Evolutionary conservation across 352 stramenopile genomes (phyloP), one percentile per base, ranked within the genome.

Genomic region (Phytopythium cucurbitacearum): DNA sequence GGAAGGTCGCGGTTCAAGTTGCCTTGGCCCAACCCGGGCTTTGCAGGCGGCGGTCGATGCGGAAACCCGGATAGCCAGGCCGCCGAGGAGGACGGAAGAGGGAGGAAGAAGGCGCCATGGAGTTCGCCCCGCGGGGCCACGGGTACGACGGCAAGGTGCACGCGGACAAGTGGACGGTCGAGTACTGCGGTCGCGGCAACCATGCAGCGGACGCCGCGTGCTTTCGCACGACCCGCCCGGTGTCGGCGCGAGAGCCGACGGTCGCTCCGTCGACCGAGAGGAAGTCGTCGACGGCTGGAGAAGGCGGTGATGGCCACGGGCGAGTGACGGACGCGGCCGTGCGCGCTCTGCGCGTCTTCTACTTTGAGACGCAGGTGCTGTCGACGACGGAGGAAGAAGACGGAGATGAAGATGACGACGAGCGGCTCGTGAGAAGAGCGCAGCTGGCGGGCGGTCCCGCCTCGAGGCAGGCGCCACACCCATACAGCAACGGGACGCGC

Each of bases 151-250:
- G 74, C 45, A 71, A 71, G 46, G 48, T 90, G 36, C 74, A 76
- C 59, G 76, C 74, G 15, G 79, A 90, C 51, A 58, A 64, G 46
- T 67, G 70, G 53, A 87, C 79, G 12, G 61, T 75, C 40, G 74
- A 80, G 64, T 90, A 88, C 67, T 56, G 68, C 1, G 76, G 76
- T 1, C 67, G 73, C 11, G 79, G 60, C 43, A 72, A 60, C 37
- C 74, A 87, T 44, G 57, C 59, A n/a, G n/a, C 53, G 5, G 76
- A 89, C 42, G 79, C 76, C 32, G 64, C 72, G 21, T 80, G 78
- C 60, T 77, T 89, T 48, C 65, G 73, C 9, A 62, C 64, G 11
- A 49, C 48, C 7, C 51, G 54, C 11, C 56, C 71, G 0, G 70
- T 69, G 10, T 52, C 47, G 48, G 50, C 13, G 43, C 64, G n/a